These are phyloP conservation scores for Camellia sinensis DNA, from an alignment of 148 eudicot genomes.

Conservation along the genomic window DNA sequence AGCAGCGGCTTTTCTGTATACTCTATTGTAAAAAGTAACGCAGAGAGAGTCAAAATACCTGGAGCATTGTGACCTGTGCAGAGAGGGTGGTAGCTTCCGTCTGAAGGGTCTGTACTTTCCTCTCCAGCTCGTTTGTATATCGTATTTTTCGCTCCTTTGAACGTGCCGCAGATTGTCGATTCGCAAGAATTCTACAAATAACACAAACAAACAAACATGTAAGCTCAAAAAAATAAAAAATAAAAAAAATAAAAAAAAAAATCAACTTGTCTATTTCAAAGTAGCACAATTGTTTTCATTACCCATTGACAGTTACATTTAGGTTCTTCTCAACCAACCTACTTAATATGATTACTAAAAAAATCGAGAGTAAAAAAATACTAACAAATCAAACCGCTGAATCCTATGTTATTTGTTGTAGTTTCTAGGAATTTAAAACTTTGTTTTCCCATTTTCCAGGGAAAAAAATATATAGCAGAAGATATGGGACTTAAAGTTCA, in stretches of 20 bases:
- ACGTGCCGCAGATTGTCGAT: slow-evolving; percentile 93
- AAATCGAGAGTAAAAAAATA: not conserved
- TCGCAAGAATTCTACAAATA: slow-evolving; percentile 70
- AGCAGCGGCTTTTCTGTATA: too few species aligned
- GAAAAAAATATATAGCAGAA: not conserved
- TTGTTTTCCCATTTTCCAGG: not conserved
- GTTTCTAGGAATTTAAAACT: not conserved
- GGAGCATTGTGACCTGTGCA: slow-evolving; percentile 85
- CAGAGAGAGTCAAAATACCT: slow-evolving; percentile 41
- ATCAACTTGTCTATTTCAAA: not conserved
- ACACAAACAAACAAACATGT: not conserved
- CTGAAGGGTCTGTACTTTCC: slow-evolving; percentile 89
- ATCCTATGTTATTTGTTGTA: not conserved
- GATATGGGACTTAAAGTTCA: not conserved
- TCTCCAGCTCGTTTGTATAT: slow-evolving; percentile 88
- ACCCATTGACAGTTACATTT: not conserved
- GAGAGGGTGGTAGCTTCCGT: slow-evolving; percentile 92
- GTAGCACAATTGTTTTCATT: not conserved
- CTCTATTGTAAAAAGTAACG: not conserved
- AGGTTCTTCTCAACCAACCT: too few species aligned
- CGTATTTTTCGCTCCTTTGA: slow-evolving; percentile 87
- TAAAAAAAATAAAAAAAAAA: not conserved
- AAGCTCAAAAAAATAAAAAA: not conserved
- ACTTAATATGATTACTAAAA: too few species aligned
- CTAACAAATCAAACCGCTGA: not conserved